phyloP scores from a whole-genome alignment of 441 rosid species.

The Euphorbia celastroides region DNA sequence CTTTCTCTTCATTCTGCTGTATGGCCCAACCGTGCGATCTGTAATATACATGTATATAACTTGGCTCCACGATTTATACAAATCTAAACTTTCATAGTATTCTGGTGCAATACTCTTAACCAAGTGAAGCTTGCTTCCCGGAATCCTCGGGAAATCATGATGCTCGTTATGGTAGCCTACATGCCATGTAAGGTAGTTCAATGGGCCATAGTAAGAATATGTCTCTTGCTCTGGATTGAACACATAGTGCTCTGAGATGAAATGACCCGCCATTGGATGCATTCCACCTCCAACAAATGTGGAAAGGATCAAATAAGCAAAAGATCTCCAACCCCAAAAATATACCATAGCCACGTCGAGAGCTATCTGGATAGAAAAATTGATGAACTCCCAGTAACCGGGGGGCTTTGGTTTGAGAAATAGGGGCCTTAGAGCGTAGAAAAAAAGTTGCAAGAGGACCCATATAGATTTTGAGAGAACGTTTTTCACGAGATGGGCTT shows the following conservation, averaged over 20 bases:
- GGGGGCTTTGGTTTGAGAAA: conserved; percentile 91
- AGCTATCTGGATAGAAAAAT: conserved; percentile 44
- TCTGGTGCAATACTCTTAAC: conserved; percentile 84
- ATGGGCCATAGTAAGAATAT: conserved; percentile 80
- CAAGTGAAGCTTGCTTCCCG: conserved; percentile 74
- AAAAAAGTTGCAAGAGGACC: conserved; percentile 84
- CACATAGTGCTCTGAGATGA: conserved; percentile 82
- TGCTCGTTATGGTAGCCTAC: conserved; percentile 92
- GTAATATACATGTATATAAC: conserved; percentile 73
- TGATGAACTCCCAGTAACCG: conserved; percentile 72
- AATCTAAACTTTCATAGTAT: conserved; percentile 56
- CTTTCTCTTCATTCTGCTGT: conserved; percentile 81
- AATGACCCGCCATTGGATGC: conserved; percentile 93
- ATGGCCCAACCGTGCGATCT: conserved; percentile 65
- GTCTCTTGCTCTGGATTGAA: conserved; percentile 85
- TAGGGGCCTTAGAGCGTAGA: conserved; percentile 72
- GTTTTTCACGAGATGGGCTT: conserved; percentile 59
- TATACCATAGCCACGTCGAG: conserved; percentile 48
- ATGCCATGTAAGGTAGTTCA: conserved; percentile 69
- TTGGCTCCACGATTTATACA: conserved; percentile 75
- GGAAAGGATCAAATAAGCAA: conserved; percentile 70
- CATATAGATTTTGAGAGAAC: conserved; percentile 53
- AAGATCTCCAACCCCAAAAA: conserved; percentile 68
- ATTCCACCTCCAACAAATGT: conserved; percentile 95
- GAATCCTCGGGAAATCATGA: conserved; percentile 88